Conservation (phyloP, 139 green algal species). For the Closterium sp. region DNA sequence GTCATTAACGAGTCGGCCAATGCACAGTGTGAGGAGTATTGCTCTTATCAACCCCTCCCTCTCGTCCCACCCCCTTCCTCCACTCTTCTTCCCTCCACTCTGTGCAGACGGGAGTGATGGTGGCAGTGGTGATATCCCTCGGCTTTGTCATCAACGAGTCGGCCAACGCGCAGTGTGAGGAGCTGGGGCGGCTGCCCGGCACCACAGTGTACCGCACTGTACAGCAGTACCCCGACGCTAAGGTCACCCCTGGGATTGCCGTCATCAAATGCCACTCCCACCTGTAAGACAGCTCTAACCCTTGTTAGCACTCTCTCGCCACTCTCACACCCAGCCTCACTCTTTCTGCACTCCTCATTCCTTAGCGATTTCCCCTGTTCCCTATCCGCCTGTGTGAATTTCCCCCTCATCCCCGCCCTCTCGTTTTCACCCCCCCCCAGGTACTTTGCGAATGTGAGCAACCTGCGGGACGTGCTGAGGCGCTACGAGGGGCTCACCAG, state of each 20-base stretch:
- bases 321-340: not conserved
- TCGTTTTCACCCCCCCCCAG: not conserved
- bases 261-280: constrained; percentile 69
- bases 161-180: constrained; percentile 75
- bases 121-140: constrained; percentile 64
- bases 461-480: constrained; percentile 61
- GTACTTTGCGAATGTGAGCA: constrained; percentile 76
- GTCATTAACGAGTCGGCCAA: constrained; percentile 65
- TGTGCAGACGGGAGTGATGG: constrained; percentile 72
- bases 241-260: constrained; percentile 60
- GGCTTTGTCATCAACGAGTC: constrained; percentile 57
- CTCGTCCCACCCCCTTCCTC: constrained; percentile 38
- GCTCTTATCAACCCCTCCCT: not conserved
- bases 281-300: constrained; percentile 63
- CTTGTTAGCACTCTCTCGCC: not conserved
- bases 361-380: not conserved
- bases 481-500: constrained; percentile 22
- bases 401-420: not conserved
- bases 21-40: constrained; percentile 69
- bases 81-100: not conserved
- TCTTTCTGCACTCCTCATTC: not conserved
- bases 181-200: constrained; percentile 70
- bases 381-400: not conserved
- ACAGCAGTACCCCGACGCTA: constrained; percentile 74
- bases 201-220: constrained; percentile 69